Evolutionary conservation across 345 rosid genomes (phyloP).

Genomic region (Murraya koenigii): DNA sequence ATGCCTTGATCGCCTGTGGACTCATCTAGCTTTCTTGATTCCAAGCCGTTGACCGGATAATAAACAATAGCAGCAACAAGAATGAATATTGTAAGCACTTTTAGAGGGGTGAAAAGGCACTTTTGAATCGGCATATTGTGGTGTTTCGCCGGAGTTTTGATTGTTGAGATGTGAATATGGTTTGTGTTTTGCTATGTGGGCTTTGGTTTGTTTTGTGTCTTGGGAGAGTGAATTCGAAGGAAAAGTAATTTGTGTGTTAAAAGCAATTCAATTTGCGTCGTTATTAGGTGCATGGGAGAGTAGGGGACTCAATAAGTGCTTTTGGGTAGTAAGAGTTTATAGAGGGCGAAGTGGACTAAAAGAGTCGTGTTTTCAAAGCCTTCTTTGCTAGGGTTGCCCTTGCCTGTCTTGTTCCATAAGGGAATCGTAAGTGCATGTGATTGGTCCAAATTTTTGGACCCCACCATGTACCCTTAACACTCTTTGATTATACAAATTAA

Average conservation of each 20-base stretch:
- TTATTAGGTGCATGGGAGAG: conserved; percentile 28
- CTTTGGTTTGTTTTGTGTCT: neutral
- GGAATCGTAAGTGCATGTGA: conserved; percentile 35
- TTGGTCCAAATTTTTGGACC: conserved; percentile 23
- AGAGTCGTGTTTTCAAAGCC: conserved; percentile 17
- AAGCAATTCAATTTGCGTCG: conserved; percentile 14
- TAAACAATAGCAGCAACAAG: neutral
- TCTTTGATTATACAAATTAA: neutral
- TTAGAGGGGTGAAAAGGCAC: neutral
- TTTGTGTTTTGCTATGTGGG: neutral
- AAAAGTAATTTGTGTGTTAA: neutral
- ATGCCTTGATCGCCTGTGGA: conserved; percentile 12
- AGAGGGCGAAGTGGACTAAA: conserved; percentile 18
- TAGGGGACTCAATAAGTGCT: neutral
- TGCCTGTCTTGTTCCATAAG: conserved; percentile 12
- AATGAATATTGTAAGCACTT: neutral
- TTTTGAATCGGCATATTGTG: conserved; percentile 2
- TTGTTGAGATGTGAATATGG: neutral
- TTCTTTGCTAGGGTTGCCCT: neutral
- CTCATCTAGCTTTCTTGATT: conserved; percentile 32
- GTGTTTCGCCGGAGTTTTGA: neutral
- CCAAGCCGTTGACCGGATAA: conserved; percentile 15
- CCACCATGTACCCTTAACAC: conserved; percentile 1
- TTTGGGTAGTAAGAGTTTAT: neutral
- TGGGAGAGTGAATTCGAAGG: neutral